Evolutionary conservation across 352 stramenopile species (phyloP), one percentile per base, ranked within the genome.

Genomic region (Globisporangium rhizosaccharum): DNA sequence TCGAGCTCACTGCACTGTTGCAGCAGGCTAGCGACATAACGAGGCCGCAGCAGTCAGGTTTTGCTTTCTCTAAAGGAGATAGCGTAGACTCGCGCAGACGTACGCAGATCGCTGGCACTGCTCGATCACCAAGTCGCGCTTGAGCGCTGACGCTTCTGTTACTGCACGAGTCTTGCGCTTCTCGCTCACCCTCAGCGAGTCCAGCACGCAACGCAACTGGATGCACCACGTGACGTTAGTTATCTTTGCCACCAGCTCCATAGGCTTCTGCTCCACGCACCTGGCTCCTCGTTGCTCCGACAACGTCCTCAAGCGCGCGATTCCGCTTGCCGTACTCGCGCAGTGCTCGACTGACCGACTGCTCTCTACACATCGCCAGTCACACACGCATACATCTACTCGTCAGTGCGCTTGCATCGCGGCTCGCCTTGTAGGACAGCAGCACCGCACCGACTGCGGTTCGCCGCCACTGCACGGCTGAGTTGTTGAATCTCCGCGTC

Each of bases 311-410:
- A 17, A 88, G 65, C 20, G 69, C 59, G 41, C 72, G 70, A 53
- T 88, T 88, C 4, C 73, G 71, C 33, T 73, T 78, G 14, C 66
- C 68, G 44, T 88, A 88, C 49, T 88, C 78, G 12, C 78, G 73
- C 28, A 88, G 42, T 11, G 65, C 75, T 28, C 67, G 65, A 14
- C 63, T 67, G 18, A 88, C 52, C 18, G 66, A 73, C 17, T 70
- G 54, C 23, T 88, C 75, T 5, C 78, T 88, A 18, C n/a, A 52
- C 15, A 53, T 26, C 53, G 36, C 25, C 48, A 10, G 18, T 9
- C 26, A 15, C 37, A 25, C 0, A 28, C 12, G 26, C 39, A 37
- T 1, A 1, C 33, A 39, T 39, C 33, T 39, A 12, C 33, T 10
- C 33, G 33, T 14, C 33, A 39, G 33, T 39, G 33, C 33, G 33